These are phyloP conservation scores for Lepidium africanum DNA, from an alignment of 345 rosid species.

Conservation along the genomic window DNA sequence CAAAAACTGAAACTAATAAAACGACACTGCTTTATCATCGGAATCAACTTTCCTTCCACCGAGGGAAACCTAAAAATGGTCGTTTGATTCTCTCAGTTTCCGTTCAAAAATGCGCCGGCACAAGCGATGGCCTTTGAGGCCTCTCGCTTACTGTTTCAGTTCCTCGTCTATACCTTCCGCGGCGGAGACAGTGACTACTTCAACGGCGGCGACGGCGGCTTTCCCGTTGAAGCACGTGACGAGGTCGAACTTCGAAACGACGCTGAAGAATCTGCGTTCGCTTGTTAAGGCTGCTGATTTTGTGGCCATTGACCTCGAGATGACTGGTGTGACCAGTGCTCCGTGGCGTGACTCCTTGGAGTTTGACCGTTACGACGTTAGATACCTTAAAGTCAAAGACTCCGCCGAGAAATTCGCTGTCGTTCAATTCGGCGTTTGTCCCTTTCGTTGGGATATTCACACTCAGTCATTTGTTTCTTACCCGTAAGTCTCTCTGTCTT, in stretches of 20 bases:
- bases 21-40: not conserved
- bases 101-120: slow-evolving; percentile 21
- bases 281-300: slow-evolving; percentile 74
- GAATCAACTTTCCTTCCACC: not conserved
- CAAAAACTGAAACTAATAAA: not conserved
- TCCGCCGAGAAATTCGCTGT: slow-evolving; percentile 96
- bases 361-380: slow-evolving; percentile 67
- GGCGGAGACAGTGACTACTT: not conserved
- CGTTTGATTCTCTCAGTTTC: slow-evolving; percentile 1
- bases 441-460: slow-evolving; percentile 79
- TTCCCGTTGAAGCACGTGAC: slow-evolving; percentile 81
- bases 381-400: slow-evolving; percentile 84
- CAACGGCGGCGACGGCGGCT: slow-evolving; percentile 24
- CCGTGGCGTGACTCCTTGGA: slow-evolving; percentile 90
- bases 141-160: slow-evolving; percentile 30
- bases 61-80: slow-evolving; percentile 8
- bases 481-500: slow-evolving; percentile 46
- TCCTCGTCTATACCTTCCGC: slow-evolving; percentile 4
- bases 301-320: slow-evolving; percentile 89
- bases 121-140: slow-evolving; percentile 32
- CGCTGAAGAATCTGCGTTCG: slow-evolving; percentile 43
- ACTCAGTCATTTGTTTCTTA: slow-evolving; percentile 58
- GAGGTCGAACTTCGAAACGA: slow-evolving; percentile 64
- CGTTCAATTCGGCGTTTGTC: slow-evolving; percentile 91
- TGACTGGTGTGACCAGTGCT: slow-evolving; percentile 84